Base-by-base conservation (phyloP, 768 basidiomycete genomes). In the Lentinus brumalis region DNA sequence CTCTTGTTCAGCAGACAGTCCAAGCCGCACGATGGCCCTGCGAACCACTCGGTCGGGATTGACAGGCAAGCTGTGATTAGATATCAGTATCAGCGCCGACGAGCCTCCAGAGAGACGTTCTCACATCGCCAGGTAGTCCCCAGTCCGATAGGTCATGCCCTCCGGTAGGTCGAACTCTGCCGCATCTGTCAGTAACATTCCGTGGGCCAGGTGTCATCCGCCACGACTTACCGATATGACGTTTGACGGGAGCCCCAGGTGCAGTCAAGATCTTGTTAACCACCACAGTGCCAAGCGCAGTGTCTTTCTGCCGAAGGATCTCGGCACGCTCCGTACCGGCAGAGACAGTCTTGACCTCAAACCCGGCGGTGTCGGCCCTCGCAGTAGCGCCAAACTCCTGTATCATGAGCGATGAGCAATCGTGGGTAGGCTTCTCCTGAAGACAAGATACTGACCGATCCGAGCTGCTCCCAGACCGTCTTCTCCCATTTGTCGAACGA, bases 71-170 rank as follows among this genome's bases (percentile, higher is more conserved):
- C 78, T 79, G 55, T n/a, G 35, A 5, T 1, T 5, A 47, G 7
- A 9, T n/a, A 14, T 50, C 41, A 18, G 4, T 50, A 26, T 18
- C 18, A 26, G 38, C 10, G 35, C 21, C 6, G 53, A 32, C 0
- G 39, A 3, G 10, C 40, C 26, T 16, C 11, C 35, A 16, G n/a
- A 38, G 18, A 29, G 4, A 4, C 0, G 0, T 7, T 67, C 76
- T 47, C 51, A 78, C 74, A 83, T 74, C 0, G 78, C 75, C 4
- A 83, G 70, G 65, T 83, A 83, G 61, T 83, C 81, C 14, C 81
- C 81, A 5, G 79, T 72, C 18, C 73, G 69, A 45, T 78, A 80
- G 0, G 73, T 73, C 35, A 66, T 65, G 0, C 71, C 75, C 40
- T 75, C 74, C 0, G 79, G 79, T 7, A 81, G 69, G 31, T 71